phyloP scores from a whole-genome alignment of 345 rosid species.

The Rhodomyrtus tomentosa region DNA sequence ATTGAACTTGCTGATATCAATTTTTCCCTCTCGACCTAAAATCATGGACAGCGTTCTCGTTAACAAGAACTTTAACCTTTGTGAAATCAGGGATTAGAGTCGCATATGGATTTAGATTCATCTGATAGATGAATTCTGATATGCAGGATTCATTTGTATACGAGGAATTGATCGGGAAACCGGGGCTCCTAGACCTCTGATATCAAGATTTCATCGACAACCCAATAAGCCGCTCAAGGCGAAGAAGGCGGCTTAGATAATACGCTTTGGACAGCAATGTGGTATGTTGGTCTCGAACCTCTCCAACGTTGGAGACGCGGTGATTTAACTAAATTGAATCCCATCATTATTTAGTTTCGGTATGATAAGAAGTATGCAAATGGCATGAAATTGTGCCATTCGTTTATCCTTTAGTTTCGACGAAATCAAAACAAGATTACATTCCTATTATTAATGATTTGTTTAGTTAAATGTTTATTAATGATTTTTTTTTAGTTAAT shows the following conservation, averaged over 20 bases:
- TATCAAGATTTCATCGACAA: constrained; percentile 21
- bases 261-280: background rate
- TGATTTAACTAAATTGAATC: background rate
- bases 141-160: constrained; percentile 39
- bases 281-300: background rate
- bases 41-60: background rate
- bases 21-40: background rate
- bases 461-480: background rate
- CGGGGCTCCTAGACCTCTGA: constrained; percentile 19
- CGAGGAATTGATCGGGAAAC: constrained; percentile 32
- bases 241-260: background rate
- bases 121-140: background rate
- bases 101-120: background rate
- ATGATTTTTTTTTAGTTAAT: too few species aligned
- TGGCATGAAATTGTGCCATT: background rate
- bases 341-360: background rate
- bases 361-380: background rate
- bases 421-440: background rate
- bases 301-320: background rate
- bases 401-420: too few species aligned
- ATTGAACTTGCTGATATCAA: background rate
- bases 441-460: background rate
- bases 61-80: background rate
- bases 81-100: background rate
- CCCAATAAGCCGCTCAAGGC: background rate